Conservation (phyloP, 805 yeast genomes). For the Candida krabiensis region DNA sequence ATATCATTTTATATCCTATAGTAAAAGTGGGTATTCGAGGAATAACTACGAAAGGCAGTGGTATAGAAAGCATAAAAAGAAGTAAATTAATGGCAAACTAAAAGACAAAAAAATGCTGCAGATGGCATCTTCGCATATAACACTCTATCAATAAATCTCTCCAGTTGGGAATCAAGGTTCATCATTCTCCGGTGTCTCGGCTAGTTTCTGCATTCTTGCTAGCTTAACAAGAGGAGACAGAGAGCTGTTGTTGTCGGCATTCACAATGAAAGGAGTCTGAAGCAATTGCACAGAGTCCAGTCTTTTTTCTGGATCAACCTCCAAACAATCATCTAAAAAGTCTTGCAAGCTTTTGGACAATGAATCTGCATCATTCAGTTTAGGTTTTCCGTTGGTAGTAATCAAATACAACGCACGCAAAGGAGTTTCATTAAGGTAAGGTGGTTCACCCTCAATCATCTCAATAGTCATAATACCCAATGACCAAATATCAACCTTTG, state of each 20-base stretch:
- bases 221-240: constrained; percentile 74
- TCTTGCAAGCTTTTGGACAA: constrained; percentile 63
- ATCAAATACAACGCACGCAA: constrained; percentile 72
- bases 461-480: constrained; percentile 84
- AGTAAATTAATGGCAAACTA: too few species aligned
- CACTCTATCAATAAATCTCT: too few species aligned
- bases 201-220: constrained; percentile 63
- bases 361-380: constrained; percentile 70
- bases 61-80: too few species aligned
- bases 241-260: constrained; percentile 60
- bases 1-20: too few species aligned
- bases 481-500: constrained; percentile 82
- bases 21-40: too few species aligned
- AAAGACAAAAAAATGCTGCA: too few species aligned
- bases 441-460: constrained; percentile 87
- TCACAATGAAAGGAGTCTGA: constrained; percentile 59
- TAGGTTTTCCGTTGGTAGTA: constrained; percentile 81
- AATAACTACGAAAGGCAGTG: too few species aligned
- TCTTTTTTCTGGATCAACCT: constrained; percentile 79
- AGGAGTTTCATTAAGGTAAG: constrained; percentile 78
- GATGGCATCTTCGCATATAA: too few species aligned
- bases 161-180: constrained; percentile 5
- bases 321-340: constrained; percentile 76
- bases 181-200: constrained; percentile 30
- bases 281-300: constrained; percentile 76